Percentiles rank a stretch among this genome's conserved stretches.
phyloP scores from a whole-genome alignment of 2,329 filamentous ascomycete species.

The Monascus ruber region DNA sequence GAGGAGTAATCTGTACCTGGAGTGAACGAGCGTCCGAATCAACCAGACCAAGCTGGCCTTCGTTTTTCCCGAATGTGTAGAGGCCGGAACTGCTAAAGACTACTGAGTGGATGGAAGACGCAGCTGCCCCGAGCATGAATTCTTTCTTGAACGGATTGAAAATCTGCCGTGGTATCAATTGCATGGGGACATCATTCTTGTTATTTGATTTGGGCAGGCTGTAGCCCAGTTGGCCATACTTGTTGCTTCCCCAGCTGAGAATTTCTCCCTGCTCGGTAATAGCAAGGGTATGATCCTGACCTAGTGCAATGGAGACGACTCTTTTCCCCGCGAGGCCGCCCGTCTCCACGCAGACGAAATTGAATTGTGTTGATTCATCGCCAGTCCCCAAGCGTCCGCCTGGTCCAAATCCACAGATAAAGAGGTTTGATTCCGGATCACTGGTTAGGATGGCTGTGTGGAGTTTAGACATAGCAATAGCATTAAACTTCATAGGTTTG shows the following conservation, averaged over 20 bases:
- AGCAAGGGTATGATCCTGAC: slow-evolving; percentile 83
- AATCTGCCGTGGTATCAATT: slow-evolving; percentile 70
- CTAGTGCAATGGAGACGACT: slow-evolving; percentile 66
- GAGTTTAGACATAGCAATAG: slow-evolving; percentile 80
- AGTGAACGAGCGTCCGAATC: slow-evolving; percentile 90
- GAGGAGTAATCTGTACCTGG: slow-evolving; percentile 67
- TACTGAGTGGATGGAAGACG: slow-evolving; percentile 84
- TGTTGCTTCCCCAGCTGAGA: slow-evolving; percentile 90
- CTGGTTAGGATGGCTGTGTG: slow-evolving; percentile 81
- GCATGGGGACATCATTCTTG: slow-evolving; percentile 74
- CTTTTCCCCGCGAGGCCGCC: slow-evolving; percentile 62
- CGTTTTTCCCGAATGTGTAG: slow-evolving; percentile 91
- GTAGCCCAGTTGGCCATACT: slow-evolving; percentile 77
- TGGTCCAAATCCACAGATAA: slow-evolving; percentile 82
- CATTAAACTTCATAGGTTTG: slow-evolving; percentile 62
- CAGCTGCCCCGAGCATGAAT: slow-evolving; percentile 65
- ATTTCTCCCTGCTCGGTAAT: slow-evolving; percentile 78
- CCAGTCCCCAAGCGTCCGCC: slow-evolving; percentile 82
- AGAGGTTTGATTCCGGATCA: slow-evolving; percentile 81
- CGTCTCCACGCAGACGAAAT: slow-evolving; percentile 69
- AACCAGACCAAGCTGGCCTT: slow-evolving; percentile 85
- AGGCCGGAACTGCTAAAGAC: slow-evolving; percentile 70
- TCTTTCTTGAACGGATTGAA: slow-evolving; percentile 89
- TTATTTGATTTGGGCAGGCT: slow-evolving; percentile 50
- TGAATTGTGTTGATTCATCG: slow-evolving; percentile 80